Conservation (phyloP, 1,284 basidiomycete genomes). For the Marasmius sp. region DNA sequence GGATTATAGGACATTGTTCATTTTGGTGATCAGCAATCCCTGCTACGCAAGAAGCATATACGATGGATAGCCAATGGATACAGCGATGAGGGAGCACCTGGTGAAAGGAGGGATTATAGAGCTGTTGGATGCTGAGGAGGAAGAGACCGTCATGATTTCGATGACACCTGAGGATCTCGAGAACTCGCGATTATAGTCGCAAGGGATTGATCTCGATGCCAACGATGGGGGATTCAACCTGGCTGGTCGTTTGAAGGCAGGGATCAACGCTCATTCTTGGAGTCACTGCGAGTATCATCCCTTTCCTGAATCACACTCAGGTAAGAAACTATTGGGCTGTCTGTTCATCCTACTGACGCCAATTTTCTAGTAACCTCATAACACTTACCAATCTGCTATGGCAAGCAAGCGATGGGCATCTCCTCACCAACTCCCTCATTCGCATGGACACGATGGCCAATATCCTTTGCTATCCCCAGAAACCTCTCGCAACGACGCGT, state of each 20-base stretch:
- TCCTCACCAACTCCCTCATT: conserved; percentile 95
- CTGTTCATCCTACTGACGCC: too few relatives aligned
- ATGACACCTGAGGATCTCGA: conserved; percentile 91
- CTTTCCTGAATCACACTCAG: conserved; percentile 99
- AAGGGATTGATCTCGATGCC: too few relatives aligned
- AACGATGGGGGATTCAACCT: conserved; percentile 88
- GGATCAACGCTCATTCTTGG: too few relatives aligned
- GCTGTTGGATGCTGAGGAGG: conserved; percentile 91
- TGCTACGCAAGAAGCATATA: conserved; percentile 85
- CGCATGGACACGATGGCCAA: conserved; percentile 99
- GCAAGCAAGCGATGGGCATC: conserved; percentile 99
- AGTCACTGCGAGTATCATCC: conserved; percentile 97
- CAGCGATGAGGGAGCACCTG: conserved; percentile 63
- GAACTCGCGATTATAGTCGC: too few relatives aligned
- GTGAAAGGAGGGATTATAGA: conserved; percentile 91
- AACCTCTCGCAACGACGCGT: too few relatives aligned
- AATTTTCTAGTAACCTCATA: conserved; percentile 98
- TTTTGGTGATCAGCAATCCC: conserved; percentile 88
- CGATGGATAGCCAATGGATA: conserved; percentile 63
- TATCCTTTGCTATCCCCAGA: too few relatives aligned
- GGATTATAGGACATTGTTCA: conserved; percentile 95
- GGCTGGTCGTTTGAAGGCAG: conserved; percentile 85
- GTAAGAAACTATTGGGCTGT: too few relatives aligned
- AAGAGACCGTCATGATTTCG: conserved; percentile 98
- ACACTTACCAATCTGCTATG: conserved; percentile 99